Percentiles rank a stretch among this genome's conserved stretches.
phyloP scores from a whole-genome alignment of 2,329 filamentous ascomycete species.

The Chlorencoelia australis region DNA sequence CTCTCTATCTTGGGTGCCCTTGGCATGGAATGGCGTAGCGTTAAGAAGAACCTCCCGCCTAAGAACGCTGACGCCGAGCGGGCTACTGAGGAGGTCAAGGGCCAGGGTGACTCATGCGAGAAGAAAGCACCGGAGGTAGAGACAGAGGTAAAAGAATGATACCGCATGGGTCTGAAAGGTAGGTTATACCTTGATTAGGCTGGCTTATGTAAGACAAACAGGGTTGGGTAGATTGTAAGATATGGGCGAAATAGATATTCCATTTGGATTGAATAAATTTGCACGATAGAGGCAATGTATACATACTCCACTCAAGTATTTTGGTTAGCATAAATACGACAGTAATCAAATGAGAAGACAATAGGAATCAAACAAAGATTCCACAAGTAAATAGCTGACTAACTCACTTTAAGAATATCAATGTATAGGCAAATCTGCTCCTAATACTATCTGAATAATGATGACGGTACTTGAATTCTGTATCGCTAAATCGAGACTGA shows the following conservation, averaged over 20 bases:
- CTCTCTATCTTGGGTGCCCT: constrained; percentile 44
- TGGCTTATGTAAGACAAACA: neutral
- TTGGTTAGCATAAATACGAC: too few relatives aligned
- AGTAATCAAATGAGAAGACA: too few relatives aligned
- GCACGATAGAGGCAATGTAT: neutral
- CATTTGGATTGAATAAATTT: neutral
- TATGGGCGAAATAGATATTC: too few relatives aligned
- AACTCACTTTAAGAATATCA: too few relatives aligned
- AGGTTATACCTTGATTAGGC: neutral
- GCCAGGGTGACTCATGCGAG: neutral
- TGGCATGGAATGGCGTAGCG: constrained; percentile 47
- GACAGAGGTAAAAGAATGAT: neutral
- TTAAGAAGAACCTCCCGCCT: neutral
- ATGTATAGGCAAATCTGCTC: too few relatives aligned
- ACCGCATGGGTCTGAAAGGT: neutral
- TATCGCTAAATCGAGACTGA: too few relatives aligned
- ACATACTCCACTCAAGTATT: neutral
- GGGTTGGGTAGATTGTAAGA: too few relatives aligned
- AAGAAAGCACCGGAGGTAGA: neutral
- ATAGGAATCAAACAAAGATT: too few relatives aligned
- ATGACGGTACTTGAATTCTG: too few relatives aligned
- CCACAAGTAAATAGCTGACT: too few relatives aligned
- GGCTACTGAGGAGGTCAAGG: neutral
- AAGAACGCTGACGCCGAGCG: neutral
- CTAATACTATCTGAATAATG: too few relatives aligned